Evolutionary conservation across 371 early-diverging fungal species (phyloP).

Genomic region (Mortierella sp.): DNA sequence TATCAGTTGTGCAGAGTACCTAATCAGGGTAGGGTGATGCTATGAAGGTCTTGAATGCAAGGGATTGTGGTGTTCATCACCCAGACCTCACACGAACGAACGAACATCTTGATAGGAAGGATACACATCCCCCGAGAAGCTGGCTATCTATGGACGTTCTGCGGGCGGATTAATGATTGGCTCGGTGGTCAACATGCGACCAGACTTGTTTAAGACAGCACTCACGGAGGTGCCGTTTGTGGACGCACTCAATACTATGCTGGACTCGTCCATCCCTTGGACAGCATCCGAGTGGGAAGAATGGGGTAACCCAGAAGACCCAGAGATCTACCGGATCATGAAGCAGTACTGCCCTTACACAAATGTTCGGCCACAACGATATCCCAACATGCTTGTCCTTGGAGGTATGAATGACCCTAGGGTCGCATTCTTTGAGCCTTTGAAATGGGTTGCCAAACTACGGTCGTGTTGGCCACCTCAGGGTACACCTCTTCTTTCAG

Average conservation of each 20-base stretch:
- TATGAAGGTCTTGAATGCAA: too few species aligned
- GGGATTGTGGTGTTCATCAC: too few species aligned
- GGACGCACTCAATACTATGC: conserved; percentile 65
- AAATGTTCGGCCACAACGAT: conserved; percentile 46
- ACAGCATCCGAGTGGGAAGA: conserved; percentile 65
- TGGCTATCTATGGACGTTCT: conserved; percentile 68
- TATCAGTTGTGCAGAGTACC: conserved; percentile 59
- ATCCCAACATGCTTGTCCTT: conserved; percentile 68
- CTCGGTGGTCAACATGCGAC: conserved; percentile 63
- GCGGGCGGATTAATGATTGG: conserved; percentile 72
- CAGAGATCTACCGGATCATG: conserved; percentile 58
- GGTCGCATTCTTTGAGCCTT: conserved; percentile 67
- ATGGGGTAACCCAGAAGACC: conserved; percentile 63
- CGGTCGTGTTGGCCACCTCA: conserved; percentile 49
- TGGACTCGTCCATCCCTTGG: conserved; percentile 65
- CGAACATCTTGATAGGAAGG: conserved; percentile 51
- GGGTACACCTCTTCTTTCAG: background rate
- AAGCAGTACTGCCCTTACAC: conserved; percentile 59
- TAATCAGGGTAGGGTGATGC: conserved; percentile 56
- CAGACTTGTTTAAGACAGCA: conserved; percentile 66
- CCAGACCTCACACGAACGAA: too few species aligned
- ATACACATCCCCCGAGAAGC: conserved; percentile 60
- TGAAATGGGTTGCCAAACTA: conserved; percentile 70
- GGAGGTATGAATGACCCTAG: conserved; percentile 75
- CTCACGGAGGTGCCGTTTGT: conserved; percentile 68